Evolutionary conservation across 129 eudicot genomes (phyloP).

Genomic region (Tagetes erecta): DNA sequence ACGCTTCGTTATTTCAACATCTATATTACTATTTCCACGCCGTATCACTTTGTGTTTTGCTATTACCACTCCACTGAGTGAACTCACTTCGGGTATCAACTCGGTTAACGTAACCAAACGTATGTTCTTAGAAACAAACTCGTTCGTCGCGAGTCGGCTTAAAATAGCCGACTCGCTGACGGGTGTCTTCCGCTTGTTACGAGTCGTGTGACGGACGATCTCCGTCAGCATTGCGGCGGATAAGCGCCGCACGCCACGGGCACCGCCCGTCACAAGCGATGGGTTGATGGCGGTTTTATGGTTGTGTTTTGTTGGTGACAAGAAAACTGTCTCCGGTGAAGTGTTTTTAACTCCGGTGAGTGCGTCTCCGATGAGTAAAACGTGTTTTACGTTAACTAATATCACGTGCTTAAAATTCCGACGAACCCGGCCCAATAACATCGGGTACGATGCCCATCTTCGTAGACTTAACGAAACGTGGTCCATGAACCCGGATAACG

Average conservation of each 20-base stretch:
- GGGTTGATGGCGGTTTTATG: constrained; percentile 48
- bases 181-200: constrained; percentile 53
- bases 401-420: constrained; percentile 64
- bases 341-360: constrained; percentile 52
- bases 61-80: constrained; percentile 43
- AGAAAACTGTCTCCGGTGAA: constrained; percentile 62
- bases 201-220: constrained; percentile 50
- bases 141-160: constrained; percentile 58
- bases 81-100: constrained; percentile 67
- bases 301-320: constrained; percentile 43
- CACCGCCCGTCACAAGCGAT: constrained; percentile 60
- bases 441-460: constrained; percentile 88
- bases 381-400: constrained; percentile 60
- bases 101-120: constrained; percentile 46
- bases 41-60: constrained; percentile 35
- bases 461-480: constrained; percentile 70
- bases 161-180: constrained; percentile 61
- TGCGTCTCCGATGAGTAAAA: constrained; percentile 66
- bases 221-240: constrained; percentile 62
- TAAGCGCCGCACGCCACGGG: constrained; percentile 67
- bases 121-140: constrained; percentile 46
- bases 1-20: constrained; percentile 50
- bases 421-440: constrained; percentile 77
- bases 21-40: constrained; percentile 68
- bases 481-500: constrained; percentile 75